Percentiles rank a stretch among this genome's conserved stretches.
Evolutionary conservation across 2,329 filamentous ascomycete genomes (phyloP).

Genomic region (Escovopsis sp.): DNA sequence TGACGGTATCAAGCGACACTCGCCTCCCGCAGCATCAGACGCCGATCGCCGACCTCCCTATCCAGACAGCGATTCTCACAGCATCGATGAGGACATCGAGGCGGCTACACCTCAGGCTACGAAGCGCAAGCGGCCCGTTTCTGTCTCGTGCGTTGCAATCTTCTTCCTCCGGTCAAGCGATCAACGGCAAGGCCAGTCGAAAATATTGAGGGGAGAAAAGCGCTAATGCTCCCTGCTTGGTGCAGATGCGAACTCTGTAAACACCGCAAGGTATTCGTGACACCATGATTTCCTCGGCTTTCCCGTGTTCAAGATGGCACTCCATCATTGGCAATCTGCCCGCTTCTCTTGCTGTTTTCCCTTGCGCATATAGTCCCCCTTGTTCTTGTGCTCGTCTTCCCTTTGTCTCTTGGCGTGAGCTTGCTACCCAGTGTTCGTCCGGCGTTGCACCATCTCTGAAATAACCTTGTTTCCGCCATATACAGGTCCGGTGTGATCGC

Average conservation of each 20-base stretch:
- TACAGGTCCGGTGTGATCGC: slow-evolving; percentile 59
- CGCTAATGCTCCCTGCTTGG: slow-evolving; percentile 2
- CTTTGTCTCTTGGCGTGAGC: background rate
- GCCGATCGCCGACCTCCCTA: slow-evolving; percentile 21
- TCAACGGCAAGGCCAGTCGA: background rate
- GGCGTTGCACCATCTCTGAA: slow-evolving; percentile 1
- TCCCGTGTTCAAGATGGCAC: background rate
- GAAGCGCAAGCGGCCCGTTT: slow-evolving; percentile 47
- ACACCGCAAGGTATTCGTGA: slow-evolving; percentile 52
- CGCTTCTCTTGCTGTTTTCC: no score
- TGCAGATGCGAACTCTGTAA: slow-evolving; percentile 64
- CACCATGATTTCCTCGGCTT: background rate
- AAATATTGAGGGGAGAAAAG: no score
- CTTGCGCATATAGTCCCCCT: no score
- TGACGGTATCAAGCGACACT: slow-evolving; percentile 8
- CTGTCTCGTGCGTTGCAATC: slow-evolving; percentile 35
- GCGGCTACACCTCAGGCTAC: slow-evolving; percentile 16
- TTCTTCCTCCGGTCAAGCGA: background rate
- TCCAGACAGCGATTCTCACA: slow-evolving; percentile 36
- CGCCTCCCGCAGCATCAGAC: slow-evolving; percentile 13
- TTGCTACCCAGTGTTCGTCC: background rate
- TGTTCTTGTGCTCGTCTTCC: background rate
- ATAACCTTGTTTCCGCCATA: slow-evolving; percentile 3
- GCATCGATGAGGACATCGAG: slow-evolving; percentile 30
- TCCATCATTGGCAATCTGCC: background rate